phyloP scores from a whole-genome alignment of 371 early-diverging fungal genomes.

The Chytridiales sp. region DNA sequence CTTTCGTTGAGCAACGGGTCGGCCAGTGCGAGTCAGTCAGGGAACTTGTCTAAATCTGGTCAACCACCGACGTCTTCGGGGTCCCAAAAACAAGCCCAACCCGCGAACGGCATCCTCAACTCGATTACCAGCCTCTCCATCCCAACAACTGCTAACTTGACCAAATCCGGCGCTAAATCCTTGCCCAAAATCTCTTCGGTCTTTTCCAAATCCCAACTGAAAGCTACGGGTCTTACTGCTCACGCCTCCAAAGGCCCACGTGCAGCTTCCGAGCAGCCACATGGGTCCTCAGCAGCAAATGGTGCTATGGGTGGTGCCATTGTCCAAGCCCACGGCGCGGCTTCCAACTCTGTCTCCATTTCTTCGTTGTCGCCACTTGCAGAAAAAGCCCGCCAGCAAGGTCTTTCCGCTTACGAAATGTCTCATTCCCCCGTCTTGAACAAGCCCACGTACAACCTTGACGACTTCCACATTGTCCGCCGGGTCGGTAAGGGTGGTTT shows the following conservation, averaged over 20 bases:
- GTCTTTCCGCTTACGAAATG: slow-evolving; percentile 41
- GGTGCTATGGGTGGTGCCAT: not conserved
- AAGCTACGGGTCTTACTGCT: not conserved
- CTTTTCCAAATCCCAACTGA: slow-evolving; percentile 17
- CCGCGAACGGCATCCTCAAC: too few species aligned
- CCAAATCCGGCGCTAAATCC: slow-evolving; percentile 22
- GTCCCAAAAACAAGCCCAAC: too few species aligned
- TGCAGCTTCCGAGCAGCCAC: slow-evolving; percentile 23
- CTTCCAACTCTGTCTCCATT: too few species aligned
- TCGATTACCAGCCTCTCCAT: slow-evolving; percentile 8
- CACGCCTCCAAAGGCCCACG: slow-evolving; percentile 8
- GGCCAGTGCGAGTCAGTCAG: too few species aligned
- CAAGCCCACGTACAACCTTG: slow-evolving; percentile 31
- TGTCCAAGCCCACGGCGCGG: slow-evolving; percentile 12
- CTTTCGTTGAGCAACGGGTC: slow-evolving; percentile 5
- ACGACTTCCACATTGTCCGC: slow-evolving; percentile 48
- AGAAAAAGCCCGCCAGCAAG: slow-evolving; percentile 19
- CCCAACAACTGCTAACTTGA: slow-evolving; percentile 5
- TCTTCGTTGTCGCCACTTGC: slow-evolving; percentile 13
- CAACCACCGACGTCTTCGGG: too few species aligned
- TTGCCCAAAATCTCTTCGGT: slow-evolving; percentile 36
- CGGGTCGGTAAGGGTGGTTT: slow-evolving; percentile 53
- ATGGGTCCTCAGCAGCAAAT: not conserved
- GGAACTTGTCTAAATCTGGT: too few species aligned
- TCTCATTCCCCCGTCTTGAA: slow-evolving; percentile 12